phyloP scores from a whole-genome alignment of 495 filamentous ascomycete species.

The Ramalina intermedia region DNA sequence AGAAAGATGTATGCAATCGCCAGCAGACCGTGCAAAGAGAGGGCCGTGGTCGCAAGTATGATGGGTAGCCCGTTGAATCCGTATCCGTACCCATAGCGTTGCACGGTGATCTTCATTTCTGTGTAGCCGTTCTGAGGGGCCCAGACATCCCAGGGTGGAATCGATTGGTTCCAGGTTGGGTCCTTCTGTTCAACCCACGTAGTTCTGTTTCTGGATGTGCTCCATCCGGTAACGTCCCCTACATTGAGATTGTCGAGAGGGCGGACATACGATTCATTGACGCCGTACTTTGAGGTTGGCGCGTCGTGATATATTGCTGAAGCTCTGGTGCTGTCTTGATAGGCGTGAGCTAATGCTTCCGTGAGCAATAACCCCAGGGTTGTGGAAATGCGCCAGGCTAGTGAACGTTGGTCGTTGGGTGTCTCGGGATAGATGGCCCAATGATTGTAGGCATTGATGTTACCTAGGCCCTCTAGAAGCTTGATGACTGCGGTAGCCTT shows the following conservation, averaged over 20 bases:
- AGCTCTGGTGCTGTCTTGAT: background rate
- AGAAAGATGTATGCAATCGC: background rate
- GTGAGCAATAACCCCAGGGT: background rate
- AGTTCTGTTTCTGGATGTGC: too few relatives aligned
- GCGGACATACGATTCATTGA: background rate
- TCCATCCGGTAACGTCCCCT: too few relatives aligned
- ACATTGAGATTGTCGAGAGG: background rate
- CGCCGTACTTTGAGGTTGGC: background rate
- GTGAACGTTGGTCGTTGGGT: background rate
- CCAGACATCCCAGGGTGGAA: background rate
- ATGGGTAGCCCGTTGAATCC: background rate
- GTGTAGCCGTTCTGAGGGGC: background rate
- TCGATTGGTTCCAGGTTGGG: background rate
- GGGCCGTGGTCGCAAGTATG: background rate
- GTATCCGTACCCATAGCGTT: background rate
- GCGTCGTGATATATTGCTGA: background rate
- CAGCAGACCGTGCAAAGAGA: background rate
- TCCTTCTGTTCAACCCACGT: background rate
- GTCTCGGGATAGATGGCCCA: background rate
- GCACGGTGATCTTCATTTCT: background rate
- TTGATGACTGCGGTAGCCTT: background rate
- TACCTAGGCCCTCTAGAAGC: background rate
- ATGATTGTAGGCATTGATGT: background rate
- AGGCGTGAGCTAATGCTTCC: background rate
- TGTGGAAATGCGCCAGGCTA: background rate